Conservation (phyloP, 306 rosid genomes). For the Boehmeria nivea region DNA sequence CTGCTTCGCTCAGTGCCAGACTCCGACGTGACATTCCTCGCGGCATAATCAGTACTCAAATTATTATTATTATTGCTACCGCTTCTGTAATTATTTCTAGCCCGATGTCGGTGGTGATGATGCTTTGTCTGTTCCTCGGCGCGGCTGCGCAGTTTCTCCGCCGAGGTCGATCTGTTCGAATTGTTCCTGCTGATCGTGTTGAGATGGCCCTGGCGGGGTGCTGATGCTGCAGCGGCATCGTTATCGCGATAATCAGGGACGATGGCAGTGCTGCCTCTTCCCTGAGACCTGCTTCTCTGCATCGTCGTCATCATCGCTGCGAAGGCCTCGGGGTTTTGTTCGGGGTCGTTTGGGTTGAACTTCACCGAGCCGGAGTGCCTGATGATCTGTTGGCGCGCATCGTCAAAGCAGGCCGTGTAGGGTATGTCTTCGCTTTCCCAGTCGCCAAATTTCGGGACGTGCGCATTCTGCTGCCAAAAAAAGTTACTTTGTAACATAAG, state of each 20-base stretch:
- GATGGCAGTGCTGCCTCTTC: too few species aligned
- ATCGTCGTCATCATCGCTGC: background rate
- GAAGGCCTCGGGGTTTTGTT: conserved; percentile 39
- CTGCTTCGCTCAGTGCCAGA: conserved; percentile 9
- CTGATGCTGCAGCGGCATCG: too few species aligned
- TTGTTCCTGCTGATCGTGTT: too few species aligned
- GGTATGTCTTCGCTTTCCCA: conserved; percentile 44
- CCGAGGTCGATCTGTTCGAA: too few species aligned
- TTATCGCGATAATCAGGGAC: too few species aligned
- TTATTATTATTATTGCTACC: background rate
- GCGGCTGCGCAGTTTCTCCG: too few species aligned
- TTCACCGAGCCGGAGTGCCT: background rate
- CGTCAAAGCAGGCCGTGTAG: conserved; percentile 39
- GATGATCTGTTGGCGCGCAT: conserved; percentile 29
- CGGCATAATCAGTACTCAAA: too few species aligned
- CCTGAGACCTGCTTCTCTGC: background rate
- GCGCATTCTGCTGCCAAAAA: conserved; percentile 15
- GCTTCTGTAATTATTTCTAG: too few species aligned
- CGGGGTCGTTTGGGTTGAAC: conserved; percentile 46
- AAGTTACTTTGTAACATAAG: too few species aligned
- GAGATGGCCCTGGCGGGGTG: too few species aligned
- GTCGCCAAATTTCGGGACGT: conserved; percentile 44
- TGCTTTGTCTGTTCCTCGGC: background rate
- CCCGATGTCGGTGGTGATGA: background rate
- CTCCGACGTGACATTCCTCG: conserved; percentile 13